Base-by-base conservation (phyloP, 179 eudicot species). In the Nepenthes alata region DNA sequence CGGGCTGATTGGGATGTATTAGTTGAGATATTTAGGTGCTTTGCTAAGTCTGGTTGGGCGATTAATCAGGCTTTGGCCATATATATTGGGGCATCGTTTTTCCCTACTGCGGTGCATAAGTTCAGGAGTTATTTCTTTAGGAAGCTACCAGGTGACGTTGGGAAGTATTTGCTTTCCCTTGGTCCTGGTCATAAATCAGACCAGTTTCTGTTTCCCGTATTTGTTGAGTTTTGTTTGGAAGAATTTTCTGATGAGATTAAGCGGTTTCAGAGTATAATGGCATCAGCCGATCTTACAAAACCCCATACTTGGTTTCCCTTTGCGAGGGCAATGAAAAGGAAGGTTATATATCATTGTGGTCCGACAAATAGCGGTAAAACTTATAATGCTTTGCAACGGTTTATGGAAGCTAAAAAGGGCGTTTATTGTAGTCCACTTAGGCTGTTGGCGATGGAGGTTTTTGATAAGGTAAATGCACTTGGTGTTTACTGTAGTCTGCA, bases 341-440 rank as follows among this genome's bases (percentile, higher is more conserved):
- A 80, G 73, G 80, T 89, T 71, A 10, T 89, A 36, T 89, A 89
- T 70, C 96, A 89, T 60, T 86, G 94, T 67, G 96, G 96, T 11
- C 96, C 96, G 0, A 89, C 96, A n/a, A 89, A 89, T 73, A 86
- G 96, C 73, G 96, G 96, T 63, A 89, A 89, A 68, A 88, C 96
- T 0, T 86, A 86, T 60, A 88, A 88, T 77, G 96, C 96, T 3
- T 70, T 88, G 81, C 94, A 84, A 66, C 70, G 81, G 50, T 84
- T 84, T 72, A 86, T 84, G 90, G 89, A 86, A 63, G 96, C 96
- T 1, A 71, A 86, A 72, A 86, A 75, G 62, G 96, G 90, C 55
- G 74, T 89, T 37, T 89, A 89, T 56, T 89, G 96, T 68, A 89
- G 96, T 78, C 96, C 96, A 49, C 90, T 89, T 36, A 79, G 96